A percentile compares a stretch with the other conserved stretches of the same genome.
Evolutionary conservation across 306 rosid species (phyloP).

Genomic region (Acacia melanoxylon): DNA sequence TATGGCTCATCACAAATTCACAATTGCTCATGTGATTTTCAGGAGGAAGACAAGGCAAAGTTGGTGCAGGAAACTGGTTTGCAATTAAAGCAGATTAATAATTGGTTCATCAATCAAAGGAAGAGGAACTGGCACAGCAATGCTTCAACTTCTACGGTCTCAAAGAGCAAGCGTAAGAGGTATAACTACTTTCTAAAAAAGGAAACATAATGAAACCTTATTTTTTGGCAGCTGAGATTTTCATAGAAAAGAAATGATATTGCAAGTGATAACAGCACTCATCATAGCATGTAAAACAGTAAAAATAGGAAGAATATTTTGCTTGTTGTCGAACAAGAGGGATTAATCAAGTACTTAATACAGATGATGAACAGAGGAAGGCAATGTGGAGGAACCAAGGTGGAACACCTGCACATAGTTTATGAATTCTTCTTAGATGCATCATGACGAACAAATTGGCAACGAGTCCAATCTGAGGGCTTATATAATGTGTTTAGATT

Average conservation of each 20-base stretch:
- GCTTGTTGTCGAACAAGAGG: not conserved
- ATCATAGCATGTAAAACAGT: not conserved
- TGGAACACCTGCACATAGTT: not conserved
- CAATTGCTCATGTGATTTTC: constrained; percentile 19
- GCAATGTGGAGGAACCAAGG: constrained; percentile 25
- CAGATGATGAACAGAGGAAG: constrained; percentile 20
- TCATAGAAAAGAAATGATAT: not conserved
- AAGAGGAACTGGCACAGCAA: constrained; percentile 97
- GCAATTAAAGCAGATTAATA: constrained; percentile 86
- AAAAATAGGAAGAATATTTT: not conserved
- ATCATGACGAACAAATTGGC: constrained; percentile 34
- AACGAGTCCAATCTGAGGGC: constrained; percentile 26
- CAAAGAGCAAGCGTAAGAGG: constrained; percentile 94
- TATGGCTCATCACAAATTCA: not conserved
- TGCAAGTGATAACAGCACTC: constrained; percentile 56
- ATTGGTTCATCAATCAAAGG: constrained; percentile 96
- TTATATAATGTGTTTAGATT: constrained; percentile 50
- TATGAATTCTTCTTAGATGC: constrained; percentile 25
- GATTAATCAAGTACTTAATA: not conserved
- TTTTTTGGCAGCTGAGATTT: not conserved
- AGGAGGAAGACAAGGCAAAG: constrained; percentile 94
- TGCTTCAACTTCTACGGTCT: constrained; percentile 77
- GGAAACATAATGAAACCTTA: not conserved
- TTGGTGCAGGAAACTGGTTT: constrained; percentile 93
- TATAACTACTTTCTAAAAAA: constrained; percentile 16